Evolutionary conservation across 768 basidiomycete species (phyloP), one percentile per base, ranked within the genome.

Genomic region (Tulasnella sp.): DNA sequence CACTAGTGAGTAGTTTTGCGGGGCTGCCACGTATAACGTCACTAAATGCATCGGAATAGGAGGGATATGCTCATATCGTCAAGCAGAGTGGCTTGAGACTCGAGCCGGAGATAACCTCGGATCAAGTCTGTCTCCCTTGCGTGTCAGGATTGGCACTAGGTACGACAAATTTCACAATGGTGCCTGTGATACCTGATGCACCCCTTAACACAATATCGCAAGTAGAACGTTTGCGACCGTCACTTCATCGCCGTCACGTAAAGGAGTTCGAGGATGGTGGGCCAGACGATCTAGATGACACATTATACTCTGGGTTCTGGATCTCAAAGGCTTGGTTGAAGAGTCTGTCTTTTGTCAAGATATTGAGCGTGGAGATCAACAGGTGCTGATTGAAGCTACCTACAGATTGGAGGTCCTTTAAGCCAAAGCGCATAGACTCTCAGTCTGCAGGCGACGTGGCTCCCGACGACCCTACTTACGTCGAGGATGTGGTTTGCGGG

Each of bases 311-410:
- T 15, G 62, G 78, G 5, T 83, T 76, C 67, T 87, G 84, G 83
- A 80, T 91, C 65, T 91, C 89, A 0, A 88, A 83, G 66, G 68
- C 71, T 4, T 92, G 90, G 90, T 68, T 85, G 2, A 84, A 77
- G 78, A 88, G 88, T 85, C 59, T 15, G 68, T 60, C 45, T 43
- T 9, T 19, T 11, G 10, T 5, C 41, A n/a, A n/a, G 42, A 15
- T 22, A 19, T 9, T 53, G n/a, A n/a, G n/a, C 15, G 34, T 38
- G 15, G 7, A 38, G 5, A 7, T 38, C 15, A 8, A 3, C 42
- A 15, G 21, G 22, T 19, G 22, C 60, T 65, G 21, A 38, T 30
- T 31, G 46, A 58, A 34, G 34, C 24, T 50, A n/a, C 29, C 19
- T 54, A 59, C 63, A 92, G 90, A 88, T 68, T 92, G 90, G 90